Base-by-base conservation (phyloP, 140 eudicot species). In the Cichorium intybus region DNA sequence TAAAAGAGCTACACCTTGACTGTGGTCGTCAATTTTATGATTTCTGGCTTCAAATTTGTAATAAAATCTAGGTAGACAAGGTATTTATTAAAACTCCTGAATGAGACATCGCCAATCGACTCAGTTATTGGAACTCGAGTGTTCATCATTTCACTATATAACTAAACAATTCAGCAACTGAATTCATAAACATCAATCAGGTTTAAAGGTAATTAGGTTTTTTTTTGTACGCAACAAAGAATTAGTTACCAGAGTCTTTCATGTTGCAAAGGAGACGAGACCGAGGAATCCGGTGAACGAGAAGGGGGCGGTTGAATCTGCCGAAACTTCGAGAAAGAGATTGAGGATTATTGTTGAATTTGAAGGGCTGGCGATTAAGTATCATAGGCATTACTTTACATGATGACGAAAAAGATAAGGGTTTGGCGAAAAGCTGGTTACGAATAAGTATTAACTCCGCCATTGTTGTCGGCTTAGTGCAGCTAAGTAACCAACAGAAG, bases 211-310 rank as follows among this genome's bases (percentile, higher is more conserved):
- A 29, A 64, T 33, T 6, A 33, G 18, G 4, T 7, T 18, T 24
- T 5, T 43, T 24, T 24, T 5, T 43, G n/a, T 5, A 52, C 10
- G 11, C 12, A 62, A 39, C 20, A 5, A 5, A 52, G 16, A 24
- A 17, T 55, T n/a, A n/a, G n/a, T n/a, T 62, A 71, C 85, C 85
- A 6, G 85, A 80, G 59, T 37, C 66, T 47, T 70, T 75, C 39
- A 52, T 58, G 26, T 75, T 75, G 78, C 79, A 80, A 18, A 71
- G 22, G 17, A 56, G 54, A 16, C 35, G 76, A 48, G 61, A 78
- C 62, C 72, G 79, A 73, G 33, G 59, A 43, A 64, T 34, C 68
- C 46, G 34, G 2, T 57, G 64, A 35, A 63, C 0, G 31, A 58
- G 49, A 60, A 75, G 77, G 75, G 73, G 57, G 26, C 16, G 55